Base-by-base conservation (phyloP, 768 basidiomycete species). In the Mycena amicta region DNA sequence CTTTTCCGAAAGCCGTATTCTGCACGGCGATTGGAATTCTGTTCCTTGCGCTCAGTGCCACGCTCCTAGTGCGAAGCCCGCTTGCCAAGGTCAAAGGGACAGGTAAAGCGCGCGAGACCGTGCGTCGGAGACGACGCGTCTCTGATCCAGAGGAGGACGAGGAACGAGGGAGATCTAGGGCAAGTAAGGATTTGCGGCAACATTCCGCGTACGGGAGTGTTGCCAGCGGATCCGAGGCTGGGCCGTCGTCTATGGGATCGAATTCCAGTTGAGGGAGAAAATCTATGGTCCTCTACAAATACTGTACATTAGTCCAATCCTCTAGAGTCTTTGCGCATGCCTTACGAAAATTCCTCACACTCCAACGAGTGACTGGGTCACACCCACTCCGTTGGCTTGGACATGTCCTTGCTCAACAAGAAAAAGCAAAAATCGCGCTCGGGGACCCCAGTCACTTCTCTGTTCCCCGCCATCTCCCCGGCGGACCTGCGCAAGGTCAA, bases 1-100 rank as follows among this genome's bases (percentile, higher is more conserved):
- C 69, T 5, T 88, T 76, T 64, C 90, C 91, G 22, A 88, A 87
- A 73, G 80, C 88, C 3, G 82, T 93, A 46, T 93, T 93, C 65
- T 77, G 72, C 18, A 69, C 78, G 8, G 87, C 86, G 16, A 80
- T 75, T 2, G 77, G 73, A 6, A 75, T 92, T 39, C 71, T 88
- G 56, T 60, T 76, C 29, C 66, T 71, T 29, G 70, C 78, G 29
- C 56, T 82, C 20, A 37, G 68, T 30, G 67, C 79, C 55, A 60
- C 77, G 54, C 55, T 77, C 60, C 65, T 78, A 26, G 76, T 82
- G 31, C 68, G 75, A 49, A 80, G 75, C 30, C 81, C 81, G 6
- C 71, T 75, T 5, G 47, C 65, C 25, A 55, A 59, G 25, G 41
- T 41, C 53, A 54, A 55, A 54, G 54, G 57, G 56, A 62, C 65